Conservation (phyloP, 495 filamentous ascomycete species). For the Parmelia sp. region DNA sequence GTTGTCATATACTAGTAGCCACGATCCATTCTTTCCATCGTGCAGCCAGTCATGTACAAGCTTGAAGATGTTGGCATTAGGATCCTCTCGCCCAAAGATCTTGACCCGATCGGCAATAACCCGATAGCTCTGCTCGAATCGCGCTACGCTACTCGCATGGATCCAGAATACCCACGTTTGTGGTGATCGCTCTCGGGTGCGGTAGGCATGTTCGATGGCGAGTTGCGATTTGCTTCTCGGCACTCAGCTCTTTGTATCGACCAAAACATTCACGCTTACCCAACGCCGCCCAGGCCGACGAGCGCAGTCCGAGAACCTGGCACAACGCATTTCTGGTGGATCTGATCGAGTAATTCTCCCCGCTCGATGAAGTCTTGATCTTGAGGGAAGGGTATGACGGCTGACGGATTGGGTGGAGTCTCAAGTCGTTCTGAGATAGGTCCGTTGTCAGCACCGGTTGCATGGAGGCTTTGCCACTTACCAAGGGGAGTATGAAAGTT, state of each 20-base stretch:
- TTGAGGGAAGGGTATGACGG: too few relatives aligned
- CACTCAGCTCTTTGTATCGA: neutral
- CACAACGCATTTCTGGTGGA: too few relatives aligned
- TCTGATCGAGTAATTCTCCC: too few relatives aligned
- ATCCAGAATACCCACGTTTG: slow-evolving; percentile 48
- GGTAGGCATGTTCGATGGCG: slow-evolving; percentile 39
- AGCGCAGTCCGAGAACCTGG: too few relatives aligned
- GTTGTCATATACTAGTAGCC: slow-evolving; percentile 45
- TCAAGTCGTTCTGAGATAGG: too few relatives aligned
- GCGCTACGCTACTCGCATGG: slow-evolving; percentile 34
- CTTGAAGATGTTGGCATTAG: slow-evolving; percentile 36
- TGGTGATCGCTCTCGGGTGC: slow-evolving; percentile 32
- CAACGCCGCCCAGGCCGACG: too few relatives aligned
- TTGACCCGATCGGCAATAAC: slow-evolving; percentile 37
- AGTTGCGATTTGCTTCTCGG: slow-evolving; percentile 23
- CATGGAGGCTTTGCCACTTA: too few relatives aligned
- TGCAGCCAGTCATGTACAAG: slow-evolving; percentile 38
- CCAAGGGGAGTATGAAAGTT: too few relatives aligned
- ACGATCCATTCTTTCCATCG: slow-evolving; percentile 31
- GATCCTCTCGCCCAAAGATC: slow-evolving; percentile 34
- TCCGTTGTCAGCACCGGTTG: too few relatives aligned
- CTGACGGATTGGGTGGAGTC: too few relatives aligned
- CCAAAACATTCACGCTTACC: too few relatives aligned
- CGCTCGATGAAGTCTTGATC: too few relatives aligned
- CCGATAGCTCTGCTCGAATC: slow-evolving; percentile 37